phyloP scores from a whole-genome alignment of 148 eudicot genomes.

The Cornus controversa region DNA sequence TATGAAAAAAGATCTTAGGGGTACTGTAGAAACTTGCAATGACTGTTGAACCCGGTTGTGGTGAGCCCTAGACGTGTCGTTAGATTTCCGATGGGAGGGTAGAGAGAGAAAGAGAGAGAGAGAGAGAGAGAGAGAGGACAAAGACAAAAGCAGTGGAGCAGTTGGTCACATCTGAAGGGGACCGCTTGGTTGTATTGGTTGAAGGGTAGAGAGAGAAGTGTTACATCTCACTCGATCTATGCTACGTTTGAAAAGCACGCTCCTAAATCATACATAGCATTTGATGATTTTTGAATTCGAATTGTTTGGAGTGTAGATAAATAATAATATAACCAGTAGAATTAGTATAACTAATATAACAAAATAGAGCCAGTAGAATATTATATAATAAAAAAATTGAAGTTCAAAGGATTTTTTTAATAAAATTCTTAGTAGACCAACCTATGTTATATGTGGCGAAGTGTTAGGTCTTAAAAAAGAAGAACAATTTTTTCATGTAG shows the following conservation, averaged over 20 bases:
- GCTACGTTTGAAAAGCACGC: background rate
- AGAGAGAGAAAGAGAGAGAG: background rate
- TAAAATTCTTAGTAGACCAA: no score
- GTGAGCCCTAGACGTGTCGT: background rate
- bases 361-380: no score
- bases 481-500: no score
- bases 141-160: conserved; percentile 20
- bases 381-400: no score
- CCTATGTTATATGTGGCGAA: no score
- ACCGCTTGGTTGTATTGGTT: conserved; percentile 15
- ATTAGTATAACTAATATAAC: no score
- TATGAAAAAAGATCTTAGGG: background rate
- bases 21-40: background rate
- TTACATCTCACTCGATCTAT: background rate
- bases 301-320: no score
- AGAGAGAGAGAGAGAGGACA: background rate
- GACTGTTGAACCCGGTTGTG: background rate
- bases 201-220: background rate
- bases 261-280: background rate
- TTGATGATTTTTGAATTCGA: no score
- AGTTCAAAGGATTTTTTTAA: no score
- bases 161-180: conserved; percentile 29
- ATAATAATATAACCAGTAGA: no score
- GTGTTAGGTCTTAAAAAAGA: no score
- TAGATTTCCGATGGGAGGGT: background rate